Percentiles rank a stretch among this genome's conserved stretches.
Conservation (phyloP, 768 basidiomycete genomes). For the Rhodotorula toruloides region DNA sequence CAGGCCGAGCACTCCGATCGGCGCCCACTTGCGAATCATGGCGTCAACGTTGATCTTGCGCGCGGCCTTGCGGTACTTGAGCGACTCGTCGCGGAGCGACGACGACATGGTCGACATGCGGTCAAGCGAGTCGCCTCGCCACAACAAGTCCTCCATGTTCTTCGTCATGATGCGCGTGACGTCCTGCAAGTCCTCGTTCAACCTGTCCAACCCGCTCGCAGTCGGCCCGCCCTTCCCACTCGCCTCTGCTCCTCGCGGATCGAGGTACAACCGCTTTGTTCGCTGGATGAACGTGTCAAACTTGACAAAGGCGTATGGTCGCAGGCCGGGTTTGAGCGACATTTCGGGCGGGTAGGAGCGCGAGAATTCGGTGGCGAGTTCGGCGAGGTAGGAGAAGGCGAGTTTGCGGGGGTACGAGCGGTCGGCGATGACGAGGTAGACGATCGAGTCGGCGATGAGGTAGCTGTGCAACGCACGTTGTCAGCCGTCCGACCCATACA, state of each 20-base stretch:
- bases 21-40: conserved; percentile 92
- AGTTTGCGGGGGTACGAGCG: conserved; percentile 78
- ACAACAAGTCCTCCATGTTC: conserved; percentile 98
- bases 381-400: conserved; percentile 94
- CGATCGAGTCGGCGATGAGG: conserved; percentile 86
- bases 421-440: conserved; percentile 91
- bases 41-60: conserved; percentile 78
- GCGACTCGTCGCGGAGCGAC: conserved; percentile 88
- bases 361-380: conserved; percentile 92
- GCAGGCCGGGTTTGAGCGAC: conserved; percentile 73
- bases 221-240: conserved; percentile 32
- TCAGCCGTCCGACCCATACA: no score
- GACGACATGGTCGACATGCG: conserved; percentile 96
- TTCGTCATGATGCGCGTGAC: conserved; percentile 99
- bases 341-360: conserved; percentile 69
- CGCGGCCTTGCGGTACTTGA: conserved; percentile 94
- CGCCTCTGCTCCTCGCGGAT: conserved; percentile 74
- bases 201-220: conserved; percentile 66
- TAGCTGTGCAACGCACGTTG: conserved; percentile 57
- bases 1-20: conserved; percentile 66
- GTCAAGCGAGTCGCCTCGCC: conserved; percentile 96
- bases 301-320: conserved; percentile 98
- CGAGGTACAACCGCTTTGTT: conserved; percentile 88
- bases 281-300: conserved; percentile 99
- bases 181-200: conserved; percentile 95